Base-by-base conservation (phyloP, 805 yeast genomes). In the Kluyveromyces nonfermentans region DNA sequence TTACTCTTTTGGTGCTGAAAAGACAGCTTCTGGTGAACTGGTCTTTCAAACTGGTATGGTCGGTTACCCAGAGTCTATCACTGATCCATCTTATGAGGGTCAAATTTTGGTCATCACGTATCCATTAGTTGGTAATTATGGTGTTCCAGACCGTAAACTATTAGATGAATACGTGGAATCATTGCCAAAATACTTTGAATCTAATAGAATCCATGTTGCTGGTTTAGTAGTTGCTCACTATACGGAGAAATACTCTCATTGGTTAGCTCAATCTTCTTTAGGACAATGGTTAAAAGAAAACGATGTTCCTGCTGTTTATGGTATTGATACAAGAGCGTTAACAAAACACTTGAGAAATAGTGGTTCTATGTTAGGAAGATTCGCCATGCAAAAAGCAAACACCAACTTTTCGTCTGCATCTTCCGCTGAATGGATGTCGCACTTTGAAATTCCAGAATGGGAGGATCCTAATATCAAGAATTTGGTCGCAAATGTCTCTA, bases 1-100 rank as follows among this genome's bases (percentile, higher is more conserved):
- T 69, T 87, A 84, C 71, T 90, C 97, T 17, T 93, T 93, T 59
- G 98, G 98, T 74, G 96, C 97, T 44, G 82, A 82, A 50, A 78
- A 74, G 48, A 65, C 95, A 20, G 78, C 80, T 45, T 94, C 97
- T 45, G 98, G 98, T 75, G 98, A 93, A 71, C 78, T 94, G 57
- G 98, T 93, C 48, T 93, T 93, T 79, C 97, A 94, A 70, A 93
- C 98, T 50, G 97, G 98, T 73, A 89, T 93, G 96, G 97, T 93
- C 55, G 98, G 98, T 50, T 93, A 93, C 66, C 98, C 97, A 35
- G 98, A 93, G 69, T 81, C 97, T 42, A 78, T 93, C 66, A 88
- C 98, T 34, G 98, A 93, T 69, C 98, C 98, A 48, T 93, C 97
- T 37, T 93, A 93, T 68, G 89, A 85, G 62, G 98, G 98, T 51